Conservation (phyloP, 164 flowering plant species). For the Magnolia kwangsiensis region DNA sequence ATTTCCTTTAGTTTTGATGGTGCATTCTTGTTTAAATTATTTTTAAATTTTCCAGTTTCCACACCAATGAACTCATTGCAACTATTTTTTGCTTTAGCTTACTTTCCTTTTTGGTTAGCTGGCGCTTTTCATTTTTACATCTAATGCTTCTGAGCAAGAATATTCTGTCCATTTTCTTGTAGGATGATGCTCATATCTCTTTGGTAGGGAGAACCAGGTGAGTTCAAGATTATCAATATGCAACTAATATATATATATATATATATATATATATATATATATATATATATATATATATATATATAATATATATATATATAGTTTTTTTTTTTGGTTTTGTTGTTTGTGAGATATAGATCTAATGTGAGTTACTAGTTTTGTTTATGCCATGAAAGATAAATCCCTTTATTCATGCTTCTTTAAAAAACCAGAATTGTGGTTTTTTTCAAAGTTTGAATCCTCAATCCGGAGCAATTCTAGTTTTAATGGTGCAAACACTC, state of each 20-base stretch:
- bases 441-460: too few relatives aligned
- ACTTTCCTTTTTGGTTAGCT: not conserved
- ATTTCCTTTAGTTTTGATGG: slow-evolving; percentile 1
- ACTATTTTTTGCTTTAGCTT: not conserved
- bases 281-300: too few relatives aligned
- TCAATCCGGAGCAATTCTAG: too few relatives aligned
- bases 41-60: not conserved
- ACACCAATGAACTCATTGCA: not conserved
- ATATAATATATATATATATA: too few relatives aligned
- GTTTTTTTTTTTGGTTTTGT: too few relatives aligned
- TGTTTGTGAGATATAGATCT: too few relatives aligned
- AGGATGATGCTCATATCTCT: slow-evolving; percentile 99
- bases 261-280: too few relatives aligned
- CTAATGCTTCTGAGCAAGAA: slow-evolving; percentile 1
- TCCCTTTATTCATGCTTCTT: not conserved
- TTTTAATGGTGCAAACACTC: too few relatives aligned
- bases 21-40: not conserved
- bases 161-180: slow-evolving; percentile 18
- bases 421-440: not conserved
- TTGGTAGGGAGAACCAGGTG: slow-evolving; percentile 92
- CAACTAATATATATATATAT: too few relatives aligned
- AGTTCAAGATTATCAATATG: slow-evolving; percentile 13
- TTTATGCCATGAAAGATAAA: not conserved
- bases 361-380: not conserved
- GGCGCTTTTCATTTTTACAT: not conserved